Percentiles rank a stretch among this genome's conserved stretches.
phyloP scores from a whole-genome alignment of 441 rosid genomes.

The Adansonia madagascariensis region DNA sequence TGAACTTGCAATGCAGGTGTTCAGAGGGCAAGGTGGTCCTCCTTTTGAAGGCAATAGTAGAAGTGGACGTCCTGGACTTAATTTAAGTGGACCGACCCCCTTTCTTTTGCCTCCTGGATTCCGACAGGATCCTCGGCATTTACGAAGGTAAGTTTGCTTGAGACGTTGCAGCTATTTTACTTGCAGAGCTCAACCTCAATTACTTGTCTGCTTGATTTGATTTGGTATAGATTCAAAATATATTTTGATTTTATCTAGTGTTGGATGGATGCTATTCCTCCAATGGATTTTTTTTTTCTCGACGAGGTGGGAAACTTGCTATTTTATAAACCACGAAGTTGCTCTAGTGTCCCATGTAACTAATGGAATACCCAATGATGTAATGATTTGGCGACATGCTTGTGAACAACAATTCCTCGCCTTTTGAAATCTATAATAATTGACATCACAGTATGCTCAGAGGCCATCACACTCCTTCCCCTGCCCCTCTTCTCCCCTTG shows the following conservation, averaged over 20 bases:
- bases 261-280: background rate
- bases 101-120: slow-evolving; percentile 71
- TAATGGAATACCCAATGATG: background rate
- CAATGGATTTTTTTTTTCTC: background rate
- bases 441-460: background rate
- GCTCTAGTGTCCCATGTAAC: background rate
- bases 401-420: background rate
- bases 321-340: background rate
- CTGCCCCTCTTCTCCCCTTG: background rate
- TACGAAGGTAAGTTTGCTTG: slow-evolving; percentile 69
- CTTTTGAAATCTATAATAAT: background rate
- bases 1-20: slow-evolving; percentile 95
- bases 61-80: slow-evolving; percentile 67
- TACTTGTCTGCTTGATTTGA: background rate
- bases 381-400: background rate
- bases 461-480: background rate
- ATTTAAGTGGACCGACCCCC: slow-evolving; percentile 71
- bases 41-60: slow-evolving; percentile 79
- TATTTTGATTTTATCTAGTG: background rate
- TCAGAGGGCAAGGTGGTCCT: slow-evolving; percentile 81
- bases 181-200: background rate
- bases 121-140: slow-evolving; percentile 91
- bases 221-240: slow-evolving; percentile 1
- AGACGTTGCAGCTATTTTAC: background rate
- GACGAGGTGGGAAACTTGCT: background rate